phyloP scores from a whole-genome alignment of 441 rosid genomes.

The Dalechampia spathulata region DNA sequence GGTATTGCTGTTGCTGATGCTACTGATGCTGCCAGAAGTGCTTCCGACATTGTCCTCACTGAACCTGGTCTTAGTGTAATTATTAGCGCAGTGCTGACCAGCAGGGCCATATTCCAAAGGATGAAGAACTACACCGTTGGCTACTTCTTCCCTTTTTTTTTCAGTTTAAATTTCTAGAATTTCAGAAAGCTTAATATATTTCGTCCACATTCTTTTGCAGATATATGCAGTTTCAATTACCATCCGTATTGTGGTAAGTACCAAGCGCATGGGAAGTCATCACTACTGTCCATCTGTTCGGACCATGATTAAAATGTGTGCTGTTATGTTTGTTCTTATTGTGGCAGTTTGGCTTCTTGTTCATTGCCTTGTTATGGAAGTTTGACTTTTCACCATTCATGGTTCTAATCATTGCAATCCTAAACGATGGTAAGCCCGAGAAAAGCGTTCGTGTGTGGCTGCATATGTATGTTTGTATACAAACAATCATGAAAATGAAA shows the following conservation, averaged over 20 bases:
- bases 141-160: conserved; percentile 1
- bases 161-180: not conserved
- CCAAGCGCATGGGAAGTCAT: not conserved
- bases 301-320: not conserved
- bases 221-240: conserved; percentile 94
- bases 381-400: conserved; percentile 82
- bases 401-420: conserved; percentile 81
- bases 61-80: conserved; percentile 90
- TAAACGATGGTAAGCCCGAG: conserved; percentile 65
- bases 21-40: conserved; percentile 88
- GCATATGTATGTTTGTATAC: not conserved
- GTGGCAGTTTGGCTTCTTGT: conserved; percentile 86
- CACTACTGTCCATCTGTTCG: not conserved
- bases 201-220: conserved; percentile 27
- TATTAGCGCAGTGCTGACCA: conserved; percentile 84
- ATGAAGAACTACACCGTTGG: conserved; percentile 94
- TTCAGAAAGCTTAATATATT: not conserved
- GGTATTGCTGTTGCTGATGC: conserved; percentile 94
- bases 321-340: not conserved
- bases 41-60: conserved; percentile 87
- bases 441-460: not conserved
- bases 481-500: conserved; percentile 5
- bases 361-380: conserved; percentile 82
- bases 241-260: conserved; percentile 79
- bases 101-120: conserved; percentile 92